Conservation (phyloP, 1,139 yeast genomes). For the Scheffersomyces titani region DNA sequence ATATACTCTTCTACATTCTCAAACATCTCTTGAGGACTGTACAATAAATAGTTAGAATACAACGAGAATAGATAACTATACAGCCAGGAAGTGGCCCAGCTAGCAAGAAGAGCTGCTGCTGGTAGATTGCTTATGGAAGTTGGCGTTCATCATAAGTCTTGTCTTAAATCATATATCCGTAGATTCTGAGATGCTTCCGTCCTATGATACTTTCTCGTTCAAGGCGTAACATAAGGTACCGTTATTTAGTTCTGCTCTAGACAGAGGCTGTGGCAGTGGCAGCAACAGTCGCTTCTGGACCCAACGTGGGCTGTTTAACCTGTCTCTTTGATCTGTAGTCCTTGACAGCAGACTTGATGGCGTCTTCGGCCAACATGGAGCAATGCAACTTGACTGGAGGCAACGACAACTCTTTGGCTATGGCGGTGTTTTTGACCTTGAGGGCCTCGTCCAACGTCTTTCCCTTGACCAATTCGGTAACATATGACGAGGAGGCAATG, state of each 20-base stretch:
- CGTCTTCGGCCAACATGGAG: slow-evolving; percentile 98
- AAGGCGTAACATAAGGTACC: neutral
- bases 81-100: neutral
- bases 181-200: neutral
- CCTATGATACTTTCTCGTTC: neutral
- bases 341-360: slow-evolving; percentile 94
- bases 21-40: slow-evolving; percentile 3
- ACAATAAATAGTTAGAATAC: neutral
- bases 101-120: neutral
- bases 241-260: slow-evolving; percentile 4
- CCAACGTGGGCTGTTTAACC: slow-evolving; percentile 48
- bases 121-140: neutral
- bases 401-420: slow-evolving; percentile 87
- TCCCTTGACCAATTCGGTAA: slow-evolving; percentile 94
- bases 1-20: neutral
- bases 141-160: neutral
- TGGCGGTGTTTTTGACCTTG: slow-evolving; percentile 83
- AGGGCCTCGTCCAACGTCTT: slow-evolving; percentile 94
- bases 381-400: slow-evolving; percentile 98
- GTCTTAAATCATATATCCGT: neutral
- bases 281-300: slow-evolving; percentile 42
- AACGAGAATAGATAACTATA: neutral
- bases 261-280: slow-evolving; percentile 11
- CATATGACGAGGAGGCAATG: slow-evolving; percentile 92
- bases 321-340: slow-evolving; percentile 82